A percentile compares a stretch with the other conserved stretches of the same genome.
phyloP scores from a whole-genome alignment of 2,329 filamentous ascomycete species.

The Sporothrix protearum region DNA sequence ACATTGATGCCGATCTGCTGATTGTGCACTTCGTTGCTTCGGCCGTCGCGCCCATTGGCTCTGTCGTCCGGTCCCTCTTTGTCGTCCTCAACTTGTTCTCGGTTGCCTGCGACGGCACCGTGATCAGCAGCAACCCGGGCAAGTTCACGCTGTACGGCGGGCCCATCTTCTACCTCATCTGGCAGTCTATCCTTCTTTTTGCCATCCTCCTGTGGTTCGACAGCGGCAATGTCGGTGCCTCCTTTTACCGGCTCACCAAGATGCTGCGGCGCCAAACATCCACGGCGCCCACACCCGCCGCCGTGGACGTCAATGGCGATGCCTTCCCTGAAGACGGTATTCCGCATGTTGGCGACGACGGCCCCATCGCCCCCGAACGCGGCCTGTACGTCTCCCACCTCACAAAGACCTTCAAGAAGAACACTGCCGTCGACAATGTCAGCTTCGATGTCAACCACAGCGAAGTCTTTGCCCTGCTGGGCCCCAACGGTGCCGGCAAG shows the following conservation, averaged over 20 bases:
- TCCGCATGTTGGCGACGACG: constrained; percentile 57
- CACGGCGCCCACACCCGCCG: constrained; percentile 27
- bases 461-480: constrained; percentile 84
- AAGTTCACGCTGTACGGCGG: constrained; percentile 73
- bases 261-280: constrained; percentile 11
- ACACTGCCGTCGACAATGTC: constrained; percentile 81
- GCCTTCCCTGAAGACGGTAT: constrained; percentile 51
- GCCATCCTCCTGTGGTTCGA: constrained; percentile 74
- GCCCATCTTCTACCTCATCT: constrained; percentile 75
- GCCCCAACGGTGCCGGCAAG: constrained; percentile 89
- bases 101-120: constrained; percentile 63
- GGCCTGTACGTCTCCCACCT: constrained; percentile 76
- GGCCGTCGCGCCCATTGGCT: constrained; percentile 71
- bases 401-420: constrained; percentile 72
- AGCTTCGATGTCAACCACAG: constrained; percentile 76
- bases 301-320: background rate
- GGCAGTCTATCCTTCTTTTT: constrained; percentile 71
- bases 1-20: constrained; percentile 63
- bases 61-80: constrained; percentile 69
- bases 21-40: constrained; percentile 74
- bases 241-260: constrained; percentile 37
- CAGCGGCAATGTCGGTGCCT: constrained; percentile 60
- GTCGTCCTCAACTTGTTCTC: constrained; percentile 80
- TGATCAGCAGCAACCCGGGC: constrained; percentile 65
- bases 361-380: constrained; percentile 56